Evolutionary conservation across 139 green algal genomes (phyloP).

Genomic region (Haematococcus lacustris): DNA sequence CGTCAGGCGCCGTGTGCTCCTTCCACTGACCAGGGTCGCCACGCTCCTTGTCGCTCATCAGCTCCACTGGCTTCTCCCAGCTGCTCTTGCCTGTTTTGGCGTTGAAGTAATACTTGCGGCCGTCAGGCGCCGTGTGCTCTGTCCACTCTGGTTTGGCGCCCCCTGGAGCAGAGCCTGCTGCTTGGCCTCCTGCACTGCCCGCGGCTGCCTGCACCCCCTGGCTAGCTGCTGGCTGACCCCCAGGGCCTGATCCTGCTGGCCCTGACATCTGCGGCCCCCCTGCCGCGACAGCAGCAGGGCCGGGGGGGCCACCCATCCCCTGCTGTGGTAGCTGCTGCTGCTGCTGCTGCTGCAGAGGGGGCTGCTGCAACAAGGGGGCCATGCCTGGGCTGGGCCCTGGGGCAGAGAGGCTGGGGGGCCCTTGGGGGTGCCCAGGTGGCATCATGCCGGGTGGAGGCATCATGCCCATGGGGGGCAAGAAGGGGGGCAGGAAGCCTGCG

Average conservation of each 20-base stretch:
- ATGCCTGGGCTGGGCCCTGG: background rate
- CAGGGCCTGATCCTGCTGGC: slow-evolving; percentile 7
- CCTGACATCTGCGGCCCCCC: background rate
- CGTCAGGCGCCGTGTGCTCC: slow-evolving; percentile 75
- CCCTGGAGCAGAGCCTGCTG: background rate
- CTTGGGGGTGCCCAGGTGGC: slow-evolving; percentile 1
- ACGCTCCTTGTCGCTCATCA: slow-evolving; percentile 44
- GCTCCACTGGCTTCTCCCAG: slow-evolving; percentile 84
- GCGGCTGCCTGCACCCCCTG: slow-evolving; percentile 1
- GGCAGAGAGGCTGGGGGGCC: background rate
- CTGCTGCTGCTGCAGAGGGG: too few relatives aligned
- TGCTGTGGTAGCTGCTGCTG: background rate
- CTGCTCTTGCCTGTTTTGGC: slow-evolving; percentile 55
- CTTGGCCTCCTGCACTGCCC: too few relatives aligned
- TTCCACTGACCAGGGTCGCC: too few relatives aligned
- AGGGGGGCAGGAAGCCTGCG: background rate
- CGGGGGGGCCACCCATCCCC: too few relatives aligned
- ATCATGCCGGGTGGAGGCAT: slow-evolving; percentile 14
- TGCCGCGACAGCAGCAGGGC: slow-evolving; percentile 8
- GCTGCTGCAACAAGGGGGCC: too few relatives aligned
- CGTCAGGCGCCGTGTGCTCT: slow-evolving; percentile 81
- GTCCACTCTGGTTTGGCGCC: slow-evolving; percentile 65
- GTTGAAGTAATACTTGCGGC: slow-evolving; percentile 94
- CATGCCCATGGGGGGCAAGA: slow-evolving; percentile 16
- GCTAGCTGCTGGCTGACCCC: too few relatives aligned